Percentiles rank a stretch among this genome's conserved stretches.
These are phyloP conservation scores for Cyberlindnera samutprakarnensis DNA, from an alignment of 805 yeast genomes.

Conservation along the genomic window DNA sequence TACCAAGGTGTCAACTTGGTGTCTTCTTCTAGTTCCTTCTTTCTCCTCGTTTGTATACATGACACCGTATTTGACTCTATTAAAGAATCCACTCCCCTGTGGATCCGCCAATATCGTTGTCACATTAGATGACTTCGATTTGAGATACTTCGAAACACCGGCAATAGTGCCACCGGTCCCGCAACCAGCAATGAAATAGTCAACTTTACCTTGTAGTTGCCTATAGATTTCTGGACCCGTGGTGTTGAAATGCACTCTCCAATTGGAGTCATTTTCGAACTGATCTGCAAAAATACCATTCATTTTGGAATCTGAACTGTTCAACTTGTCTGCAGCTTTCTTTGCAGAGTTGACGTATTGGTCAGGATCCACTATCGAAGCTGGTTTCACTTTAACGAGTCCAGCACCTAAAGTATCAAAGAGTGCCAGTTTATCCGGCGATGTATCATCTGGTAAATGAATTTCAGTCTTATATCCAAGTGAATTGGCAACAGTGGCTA, in stretches of 20 bases:
- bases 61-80: slow-evolving; percentile 81
- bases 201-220: slow-evolving; percentile 60
- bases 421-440: slow-evolving; percentile 70
- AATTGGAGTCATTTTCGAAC: slow-evolving; percentile 87
- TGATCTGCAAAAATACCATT: slow-evolving; percentile 89
- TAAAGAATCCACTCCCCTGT: slow-evolving; percentile 88
- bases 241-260: slow-evolving; percentile 73
- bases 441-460: slow-evolving; percentile 92
- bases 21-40: slow-evolving; percentile 91
- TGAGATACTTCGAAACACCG: slow-evolving; percentile 79
- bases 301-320: slow-evolving; percentile 27
- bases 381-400: slow-evolving; percentile 84
- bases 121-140: slow-evolving; percentile 34
- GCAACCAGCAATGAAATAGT: slow-evolving; percentile 81
- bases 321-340: slow-evolving; percentile 45
- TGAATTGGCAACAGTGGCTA: slow-evolving; percentile 85
- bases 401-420: slow-evolving; percentile 72
- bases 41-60: slow-evolving; percentile 86
- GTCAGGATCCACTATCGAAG: slow-evolving; percentile 86
- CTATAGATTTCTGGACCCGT: slow-evolving; percentile 92
- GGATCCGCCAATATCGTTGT: slow-evolving; percentile 78
- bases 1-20: slow-evolving; percentile 90
- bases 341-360: slow-evolving; percentile 91
- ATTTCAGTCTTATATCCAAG: slow-evolving; percentile 87
- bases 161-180: slow-evolving; percentile 97